phyloP scores from a whole-genome alignment of 108 stramenopile species.

The Pseudonitzschia pungens region DNA sequence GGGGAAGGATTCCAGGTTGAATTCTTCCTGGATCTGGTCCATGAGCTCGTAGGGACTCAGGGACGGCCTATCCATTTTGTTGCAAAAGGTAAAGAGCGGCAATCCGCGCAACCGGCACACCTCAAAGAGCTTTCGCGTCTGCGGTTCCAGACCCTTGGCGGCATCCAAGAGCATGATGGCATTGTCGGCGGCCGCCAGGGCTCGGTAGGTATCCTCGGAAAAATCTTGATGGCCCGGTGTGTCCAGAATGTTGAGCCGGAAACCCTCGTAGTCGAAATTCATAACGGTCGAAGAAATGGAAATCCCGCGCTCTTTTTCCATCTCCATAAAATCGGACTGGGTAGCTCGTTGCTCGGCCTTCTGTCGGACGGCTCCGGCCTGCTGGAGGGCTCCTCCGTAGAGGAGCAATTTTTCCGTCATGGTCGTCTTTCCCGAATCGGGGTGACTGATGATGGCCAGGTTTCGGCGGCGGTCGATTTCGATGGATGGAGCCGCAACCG shows the following conservation, averaged over 20 bases:
- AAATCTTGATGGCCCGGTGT: constrained; percentile 95
- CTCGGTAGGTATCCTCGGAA: constrained; percentile 94
- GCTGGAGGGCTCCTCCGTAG: constrained; percentile 91
- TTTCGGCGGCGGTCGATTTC: constrained; percentile 91
- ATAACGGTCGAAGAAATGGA: constrained; percentile 90
- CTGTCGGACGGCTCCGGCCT: constrained; percentile 93
- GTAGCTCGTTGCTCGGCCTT: constrained; percentile 85
- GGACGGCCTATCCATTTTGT: constrained; percentile 95
- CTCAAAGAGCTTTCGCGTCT: constrained; percentile 94
- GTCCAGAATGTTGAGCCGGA: constrained; percentile 76
- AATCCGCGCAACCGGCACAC: constrained; percentile 68
- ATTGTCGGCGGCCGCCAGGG: constrained; percentile 94
- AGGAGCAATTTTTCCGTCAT: constrained; percentile 95
- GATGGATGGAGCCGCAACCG: constrained; percentile 36
- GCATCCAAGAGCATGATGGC: constrained; percentile 95
- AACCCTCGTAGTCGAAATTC: constrained; percentile 87
- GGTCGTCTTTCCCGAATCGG: constrained; percentile 96
- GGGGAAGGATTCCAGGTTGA: constrained; percentile 88
- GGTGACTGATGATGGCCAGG: constrained; percentile 96
- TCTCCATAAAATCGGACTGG: constrained; percentile 92
- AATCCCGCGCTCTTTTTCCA: constrained; percentile 94
- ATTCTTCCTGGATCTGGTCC: constrained; percentile 95
- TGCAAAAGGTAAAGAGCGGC: constrained; percentile 90
- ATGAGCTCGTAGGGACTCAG: constrained; percentile 92
- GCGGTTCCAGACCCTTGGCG: constrained; percentile 95